Evolutionary conservation across 257 asterid genomes (phyloP).

Genomic region (Ilex aquifolium): DNA sequence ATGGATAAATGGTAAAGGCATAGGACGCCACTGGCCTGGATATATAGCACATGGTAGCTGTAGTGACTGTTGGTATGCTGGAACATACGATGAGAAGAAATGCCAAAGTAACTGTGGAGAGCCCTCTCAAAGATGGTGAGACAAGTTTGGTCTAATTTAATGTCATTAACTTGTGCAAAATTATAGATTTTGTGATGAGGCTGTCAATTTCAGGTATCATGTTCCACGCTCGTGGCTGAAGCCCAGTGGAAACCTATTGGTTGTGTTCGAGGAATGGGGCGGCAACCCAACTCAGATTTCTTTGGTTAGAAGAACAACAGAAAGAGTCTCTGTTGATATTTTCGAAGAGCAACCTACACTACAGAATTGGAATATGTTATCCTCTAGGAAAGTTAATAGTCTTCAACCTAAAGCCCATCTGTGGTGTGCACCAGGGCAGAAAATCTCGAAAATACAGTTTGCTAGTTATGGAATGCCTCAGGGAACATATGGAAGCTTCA

Average conservation of each 20-base stretch:
- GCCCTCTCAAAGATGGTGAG: background rate
- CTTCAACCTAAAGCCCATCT: constrained; percentile 12
- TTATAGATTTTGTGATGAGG: constrained; percentile 6
- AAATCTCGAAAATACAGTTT: constrained; percentile 11
- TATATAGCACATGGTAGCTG: background rate
- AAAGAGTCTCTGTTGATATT: constrained; percentile 5
- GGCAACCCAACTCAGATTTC: constrained; percentile 17
- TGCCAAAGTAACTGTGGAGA: background rate
- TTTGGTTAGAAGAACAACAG: constrained; percentile 15
- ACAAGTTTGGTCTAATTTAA: too few species aligned
- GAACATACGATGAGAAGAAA: background rate
- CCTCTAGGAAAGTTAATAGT: background rate
- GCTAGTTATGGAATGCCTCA: constrained; percentile 13
- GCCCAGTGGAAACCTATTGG: constrained; percentile 21
- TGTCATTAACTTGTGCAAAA: constrained; percentile 11
- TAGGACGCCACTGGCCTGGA: background rate
- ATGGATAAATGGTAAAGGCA: background rate
- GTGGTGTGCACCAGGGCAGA: constrained; percentile 3
- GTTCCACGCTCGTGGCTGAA: constrained; percentile 24
- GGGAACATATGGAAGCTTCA: constrained; percentile 13
- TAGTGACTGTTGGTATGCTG: background rate
- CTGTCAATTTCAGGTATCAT: constrained; percentile 15
- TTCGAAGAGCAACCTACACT: constrained; percentile 12
- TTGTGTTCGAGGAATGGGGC: constrained; percentile 23
- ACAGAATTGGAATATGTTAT: constrained; percentile 2